Evolutionary conservation across 768 basidiomycete species (phyloP), one percentile per base, ranked within the genome.

Genomic region (Tephrocybe sp.): DNA sequence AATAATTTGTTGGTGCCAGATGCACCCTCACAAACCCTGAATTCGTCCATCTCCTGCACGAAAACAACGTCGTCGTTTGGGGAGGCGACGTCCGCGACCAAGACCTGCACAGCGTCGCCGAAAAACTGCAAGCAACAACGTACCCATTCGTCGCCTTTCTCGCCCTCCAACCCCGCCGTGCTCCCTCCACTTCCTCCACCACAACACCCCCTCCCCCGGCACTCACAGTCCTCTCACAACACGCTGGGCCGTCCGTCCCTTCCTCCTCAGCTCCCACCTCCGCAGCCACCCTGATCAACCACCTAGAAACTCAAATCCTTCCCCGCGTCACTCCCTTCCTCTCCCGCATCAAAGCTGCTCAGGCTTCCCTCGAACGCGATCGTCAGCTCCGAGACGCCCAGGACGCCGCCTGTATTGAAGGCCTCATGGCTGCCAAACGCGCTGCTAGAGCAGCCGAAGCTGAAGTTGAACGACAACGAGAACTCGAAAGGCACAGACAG

Each of bases 81-180:
- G 95, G 88, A 3, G 94, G 91, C 13, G 94, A 97, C 61, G 82
- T 97, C 7, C 76, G 86, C 27, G 86, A 89, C 57, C 74, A 75
- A 29, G 91, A 95, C 53, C 82, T 90, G 4, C 93, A 92, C 79
- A 72, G 69, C 74, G 74, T 72, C 33, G 72, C 83, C 11, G 80
- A 86, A 60, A 90, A 88, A 62, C 71, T 97, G 1, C 84, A 90
- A 61, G 86, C 86, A 2, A 93, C 94, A 1, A 92, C 94, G 0
- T 97, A 88, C 60, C 97, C 95, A 0, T 94, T 94, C 53, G 76
- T 99, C 41, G 90, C 91, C 1, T 99, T 97, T 66, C 65, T 97
- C 41, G 86, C 94, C 1, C 80, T 97, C 41, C 91, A 97, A 61
- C 85, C 91, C 0, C 79, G 79, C 15, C 79, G 81, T 24, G 73